Base-by-base conservation (phyloP, 768 basidiomycete species). In the Neoboletus subvelutipes region DNA sequence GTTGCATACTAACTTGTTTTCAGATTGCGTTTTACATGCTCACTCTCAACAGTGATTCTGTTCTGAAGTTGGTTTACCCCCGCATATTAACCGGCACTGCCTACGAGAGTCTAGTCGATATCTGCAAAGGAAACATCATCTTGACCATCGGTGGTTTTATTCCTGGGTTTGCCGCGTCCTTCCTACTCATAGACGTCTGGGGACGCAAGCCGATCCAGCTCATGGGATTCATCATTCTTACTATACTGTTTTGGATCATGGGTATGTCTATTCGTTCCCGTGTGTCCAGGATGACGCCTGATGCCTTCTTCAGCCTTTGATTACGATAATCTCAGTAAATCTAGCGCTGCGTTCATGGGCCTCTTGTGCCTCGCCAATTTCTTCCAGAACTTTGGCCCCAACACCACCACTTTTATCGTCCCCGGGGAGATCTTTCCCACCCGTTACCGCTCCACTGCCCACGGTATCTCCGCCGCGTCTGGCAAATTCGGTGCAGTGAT, bases 1-100 rank as follows among this genome's bases (percentile, higher is more conserved):
- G 22, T 12, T 15, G 2, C 9, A 15, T 43, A 15, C 26, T 45
- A 22, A 60, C 40, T 9, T 42, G 37, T 17, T 42, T 59, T 26
- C 45, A 88, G 83, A 82, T 94, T 52, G 88, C 90, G 7, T 93
- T 91, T 77, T 93, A 94, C 72, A 88, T 88, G 45, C 80, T 94
- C 33, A 86, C 89, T 45, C 79, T 95, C 45, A 92, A 94, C 76
- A 88, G 84, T 1, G 50, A 52, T 15, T 1, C 3, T 7, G 31
- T 55, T 22, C 22, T 54, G 37, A n/a, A 1, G 4, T 4, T 5
- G 12, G 5, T 47, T 6, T 7, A 31, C 11, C 12, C 8, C n/a
- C 4, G 4, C 7, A 33, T 20, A 11, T 1, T 1, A 15, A 1
- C 2, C 1, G 20, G 20, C 5, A 7, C 31, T 47, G 7, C 83